These are phyloP conservation scores for Brettanomyces sp. DNA, from an alignment of 805 yeast species.

Conservation along the genomic window DNA sequence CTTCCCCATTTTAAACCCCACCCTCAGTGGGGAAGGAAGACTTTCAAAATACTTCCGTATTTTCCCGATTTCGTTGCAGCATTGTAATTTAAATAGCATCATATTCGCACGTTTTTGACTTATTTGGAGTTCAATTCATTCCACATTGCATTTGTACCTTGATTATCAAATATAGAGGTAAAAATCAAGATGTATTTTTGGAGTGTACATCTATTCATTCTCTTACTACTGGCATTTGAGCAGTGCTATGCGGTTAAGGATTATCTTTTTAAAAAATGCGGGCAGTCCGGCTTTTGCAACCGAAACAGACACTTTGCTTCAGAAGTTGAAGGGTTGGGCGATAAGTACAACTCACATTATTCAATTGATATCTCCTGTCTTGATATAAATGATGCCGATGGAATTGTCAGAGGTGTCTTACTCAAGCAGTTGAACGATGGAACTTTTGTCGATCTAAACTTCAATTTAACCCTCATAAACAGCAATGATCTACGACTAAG, in stretches of 20 bases:
- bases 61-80: no score
- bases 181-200: no score
- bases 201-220: no score
- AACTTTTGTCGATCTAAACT: conserved; percentile 38
- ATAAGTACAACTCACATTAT: conserved; percentile 28
- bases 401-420: conserved; percentile 36
- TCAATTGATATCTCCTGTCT: conserved; percentile 30
- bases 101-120: no score
- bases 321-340: conserved; percentile 20
- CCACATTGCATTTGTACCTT: no score
- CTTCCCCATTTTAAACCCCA: no score
- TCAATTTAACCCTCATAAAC: conserved; percentile 46
- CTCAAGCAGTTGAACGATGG: conserved; percentile 35
- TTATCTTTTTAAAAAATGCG: conserved; percentile 67
- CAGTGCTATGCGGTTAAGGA: conserved; percentile 29
- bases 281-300: conserved; percentile 72
- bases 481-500: conserved; percentile 53
- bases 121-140: no score
- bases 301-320: conserved; percentile 66
- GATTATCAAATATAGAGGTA: no score
- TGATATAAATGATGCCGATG: conserved; percentile 16
- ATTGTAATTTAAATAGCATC: no score
- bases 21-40: no score
- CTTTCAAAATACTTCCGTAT: no score
- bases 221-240: neutral